Conservation (phyloP, 192 early-diverging fungal species). For the Pilaira anomala region DNA sequence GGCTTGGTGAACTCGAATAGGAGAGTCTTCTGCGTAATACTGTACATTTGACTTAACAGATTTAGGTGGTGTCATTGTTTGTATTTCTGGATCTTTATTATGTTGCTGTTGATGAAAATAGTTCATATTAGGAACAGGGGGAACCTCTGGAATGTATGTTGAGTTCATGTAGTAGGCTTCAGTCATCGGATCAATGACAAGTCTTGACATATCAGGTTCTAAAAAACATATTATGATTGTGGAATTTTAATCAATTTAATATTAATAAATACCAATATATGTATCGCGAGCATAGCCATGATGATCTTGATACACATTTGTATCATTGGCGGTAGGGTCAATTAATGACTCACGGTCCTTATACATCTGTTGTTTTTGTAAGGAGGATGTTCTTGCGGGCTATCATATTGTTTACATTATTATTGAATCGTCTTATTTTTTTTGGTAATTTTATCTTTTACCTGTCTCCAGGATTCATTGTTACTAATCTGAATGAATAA, state of each 20-base stretch:
- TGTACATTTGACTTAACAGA: slow-evolving; percentile 14
- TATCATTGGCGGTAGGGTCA: neutral
- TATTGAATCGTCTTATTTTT: neutral
- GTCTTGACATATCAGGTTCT: slow-evolving; percentile 4
- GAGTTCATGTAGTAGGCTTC: neutral
- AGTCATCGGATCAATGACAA: neutral
- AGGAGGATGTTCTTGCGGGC: slow-evolving; percentile 10
- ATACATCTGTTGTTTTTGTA: neutral
- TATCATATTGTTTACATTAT: neutral
- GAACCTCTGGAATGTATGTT: neutral
- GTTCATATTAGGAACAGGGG: slow-evolving; percentile 1
- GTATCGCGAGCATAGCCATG: slow-evolving; percentile 2
- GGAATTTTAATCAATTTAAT: neutral
- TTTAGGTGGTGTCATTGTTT: slow-evolving; percentile 15
- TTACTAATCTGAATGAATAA: neutral
- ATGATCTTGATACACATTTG: neutral
- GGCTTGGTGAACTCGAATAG: neutral
- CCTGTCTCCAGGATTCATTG: slow-evolving; percentile 6
- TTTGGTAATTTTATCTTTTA: neutral
- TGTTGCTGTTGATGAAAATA: slow-evolving; percentile 14
- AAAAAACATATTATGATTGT: neutral
- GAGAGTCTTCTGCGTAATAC: neutral
- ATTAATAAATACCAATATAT: slow-evolving; percentile 12
- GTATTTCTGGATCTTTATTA: slow-evolving; percentile 10
- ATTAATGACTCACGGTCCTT: slow-evolving; percentile 9